Evolutionary conservation across 1,284 basidiomycete genomes (phyloP).

Genomic region (Ganoderma leucocontextum): DNA sequence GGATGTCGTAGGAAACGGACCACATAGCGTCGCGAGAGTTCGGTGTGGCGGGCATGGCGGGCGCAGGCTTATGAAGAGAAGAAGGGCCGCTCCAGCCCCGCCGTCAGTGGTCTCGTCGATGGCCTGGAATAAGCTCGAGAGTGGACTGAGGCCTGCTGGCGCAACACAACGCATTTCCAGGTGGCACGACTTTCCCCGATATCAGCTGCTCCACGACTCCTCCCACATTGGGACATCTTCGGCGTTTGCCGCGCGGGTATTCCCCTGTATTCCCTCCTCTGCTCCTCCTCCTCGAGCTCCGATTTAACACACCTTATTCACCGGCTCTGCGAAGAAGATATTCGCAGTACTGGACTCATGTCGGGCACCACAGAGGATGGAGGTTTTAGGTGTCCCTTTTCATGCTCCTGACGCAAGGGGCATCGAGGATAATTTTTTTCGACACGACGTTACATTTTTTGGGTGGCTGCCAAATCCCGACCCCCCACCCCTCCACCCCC

Average conservation of each 20-base stretch:
- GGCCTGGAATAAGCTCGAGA: slow-evolving; percentile 28
- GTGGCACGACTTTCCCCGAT: slow-evolving; percentile 13
- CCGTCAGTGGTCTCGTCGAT: slow-evolving; percentile 29
- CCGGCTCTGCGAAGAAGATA: too few species aligned
- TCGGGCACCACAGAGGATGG: too few species aligned
- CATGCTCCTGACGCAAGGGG: too few species aligned
- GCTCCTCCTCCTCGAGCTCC: background rate
- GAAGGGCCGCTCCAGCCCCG: slow-evolving; percentile 28
- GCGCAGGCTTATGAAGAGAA: slow-evolving; percentile 22
- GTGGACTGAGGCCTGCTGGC: background rate
- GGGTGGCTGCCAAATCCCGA: too few species aligned
- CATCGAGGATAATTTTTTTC: too few species aligned
- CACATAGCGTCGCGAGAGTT: slow-evolving; percentile 27
- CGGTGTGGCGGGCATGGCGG: slow-evolving; percentile 6
- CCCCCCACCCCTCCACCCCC: too few species aligned
- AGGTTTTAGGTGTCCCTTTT: too few species aligned
- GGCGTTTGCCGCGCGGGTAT: slow-evolving; percentile 1
- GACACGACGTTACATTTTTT: too few species aligned
- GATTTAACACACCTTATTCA: too few species aligned
- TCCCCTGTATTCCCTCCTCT: too few species aligned
- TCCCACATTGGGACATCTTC: background rate
- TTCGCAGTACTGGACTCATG: too few species aligned
- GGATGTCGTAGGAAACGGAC: slow-evolving; percentile 64
- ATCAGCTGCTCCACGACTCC: slow-evolving; percentile 2
- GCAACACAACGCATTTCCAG: background rate